Evolutionary conservation across 495 filamentous ascomycete genomes (phyloP).

Genomic region (Hypoxylon lienhwacheense): DNA sequence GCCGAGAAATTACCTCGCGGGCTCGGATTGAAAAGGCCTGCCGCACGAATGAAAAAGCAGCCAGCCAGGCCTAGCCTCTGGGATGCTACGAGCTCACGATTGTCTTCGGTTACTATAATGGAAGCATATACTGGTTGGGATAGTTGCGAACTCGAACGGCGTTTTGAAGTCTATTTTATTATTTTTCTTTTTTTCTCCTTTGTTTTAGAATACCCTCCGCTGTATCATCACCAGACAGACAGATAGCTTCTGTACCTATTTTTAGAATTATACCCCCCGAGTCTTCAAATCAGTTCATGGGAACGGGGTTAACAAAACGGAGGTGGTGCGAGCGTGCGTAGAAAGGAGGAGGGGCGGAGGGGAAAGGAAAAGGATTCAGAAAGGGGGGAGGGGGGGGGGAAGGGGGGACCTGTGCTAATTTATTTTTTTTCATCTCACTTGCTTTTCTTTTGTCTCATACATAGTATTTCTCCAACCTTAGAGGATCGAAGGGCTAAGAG

Average conservation of each 20-base stretch:
- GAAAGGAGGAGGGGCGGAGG: background rate
- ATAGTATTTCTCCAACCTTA: too few species aligned
- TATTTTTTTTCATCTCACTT: background rate
- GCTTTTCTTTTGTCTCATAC: background rate
- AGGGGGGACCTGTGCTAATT: background rate
- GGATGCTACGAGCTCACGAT: conserved; percentile 33
- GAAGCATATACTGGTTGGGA: conserved; percentile 36
- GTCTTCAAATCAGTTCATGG: conserved; percentile 21
- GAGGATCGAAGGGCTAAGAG: too few species aligned
- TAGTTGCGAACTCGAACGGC: conserved; percentile 32
- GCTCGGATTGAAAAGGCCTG: conserved; percentile 13
- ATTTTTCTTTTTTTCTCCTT: conserved; percentile 3
- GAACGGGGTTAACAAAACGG: conserved; percentile 8
- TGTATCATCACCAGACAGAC: conserved; percentile 8
- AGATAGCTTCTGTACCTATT: conserved; percentile 21
- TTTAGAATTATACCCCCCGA: conserved; percentile 27
- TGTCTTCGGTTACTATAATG: conserved; percentile 31
- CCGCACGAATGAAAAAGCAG: conserved; percentile 11
- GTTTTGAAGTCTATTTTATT: conserved; percentile 8
- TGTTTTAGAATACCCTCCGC: conserved; percentile 32
- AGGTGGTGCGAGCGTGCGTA: background rate
- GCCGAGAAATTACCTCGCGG: conserved; percentile 23
- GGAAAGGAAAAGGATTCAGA: background rate
- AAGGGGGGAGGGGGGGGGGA: background rate
- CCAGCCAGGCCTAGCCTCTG: conserved; percentile 13